Evolutionary conservation across 2,329 filamentous ascomycete genomes (phyloP).

Genomic region (Fusarium subtropicale): DNA sequence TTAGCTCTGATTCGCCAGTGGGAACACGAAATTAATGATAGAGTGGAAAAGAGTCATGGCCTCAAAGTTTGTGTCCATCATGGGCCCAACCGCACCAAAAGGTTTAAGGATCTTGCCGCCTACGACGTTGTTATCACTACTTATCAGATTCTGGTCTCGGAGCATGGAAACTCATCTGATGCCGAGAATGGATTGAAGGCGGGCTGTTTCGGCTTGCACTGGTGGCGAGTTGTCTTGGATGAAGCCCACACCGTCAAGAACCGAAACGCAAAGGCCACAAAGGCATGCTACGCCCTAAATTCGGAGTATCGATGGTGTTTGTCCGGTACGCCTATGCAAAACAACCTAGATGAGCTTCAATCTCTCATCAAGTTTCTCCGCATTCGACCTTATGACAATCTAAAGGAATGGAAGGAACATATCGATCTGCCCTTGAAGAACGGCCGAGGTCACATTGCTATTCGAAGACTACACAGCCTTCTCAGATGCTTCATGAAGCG

Average conservation of each 20-base stretch:
- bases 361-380: constrained; percentile 92
- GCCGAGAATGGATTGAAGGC: constrained; percentile 72
- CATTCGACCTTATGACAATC: constrained; percentile 89
- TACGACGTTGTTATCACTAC: constrained; percentile 98
- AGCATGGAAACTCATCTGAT: constrained; percentile 78
- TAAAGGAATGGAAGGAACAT: constrained; percentile 88
- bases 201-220: constrained; percentile 90
- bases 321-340: constrained; percentile 97
- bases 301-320: constrained; percentile 96
- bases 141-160: constrained; percentile 93
- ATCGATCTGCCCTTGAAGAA: constrained; percentile 92
- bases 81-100: constrained; percentile 85
- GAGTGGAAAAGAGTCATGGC: constrained; percentile 75
- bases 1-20: constrained; percentile 96
- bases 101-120: constrained; percentile 77
- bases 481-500: constrained; percentile 97
- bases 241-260: constrained; percentile 99
- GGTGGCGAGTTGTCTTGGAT: constrained; percentile 95
- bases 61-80: constrained; percentile 92
- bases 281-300: constrained; percentile 86
- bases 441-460: constrained; percentile 88
- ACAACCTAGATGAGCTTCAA: constrained; percentile 96
- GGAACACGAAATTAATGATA: constrained; percentile 92
- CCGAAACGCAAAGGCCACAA: constrained; percentile 92
- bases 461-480: constrained; percentile 84